Percentiles rank a stretch among this genome's conserved stretches.
Conservation (phyloP, 371 early-diverging fungal genomes). For the Zychaea mexicana region DNA sequence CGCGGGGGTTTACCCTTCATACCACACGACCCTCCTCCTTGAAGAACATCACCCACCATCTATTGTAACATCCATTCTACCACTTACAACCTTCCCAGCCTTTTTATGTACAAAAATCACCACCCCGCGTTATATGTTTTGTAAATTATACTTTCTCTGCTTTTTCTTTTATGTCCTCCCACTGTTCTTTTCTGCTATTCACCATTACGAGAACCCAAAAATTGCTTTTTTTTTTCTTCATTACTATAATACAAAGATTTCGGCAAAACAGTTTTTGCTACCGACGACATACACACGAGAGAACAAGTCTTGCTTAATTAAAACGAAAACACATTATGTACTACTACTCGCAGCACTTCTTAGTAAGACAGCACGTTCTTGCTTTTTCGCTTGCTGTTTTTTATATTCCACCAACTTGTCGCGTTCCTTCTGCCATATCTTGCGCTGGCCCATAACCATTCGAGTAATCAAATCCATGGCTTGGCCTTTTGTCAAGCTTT, state of each 20-base stretch:
- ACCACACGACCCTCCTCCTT: background rate
- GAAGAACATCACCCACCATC: no score
- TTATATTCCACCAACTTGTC: background rate
- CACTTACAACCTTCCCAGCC: no score
- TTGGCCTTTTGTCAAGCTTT: slow-evolving; percentile 53
- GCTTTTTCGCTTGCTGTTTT: background rate
- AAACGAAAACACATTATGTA: background rate
- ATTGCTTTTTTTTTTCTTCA: background rate
- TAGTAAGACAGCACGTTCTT: background rate
- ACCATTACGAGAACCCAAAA: no score
- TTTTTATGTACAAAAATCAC: background rate
- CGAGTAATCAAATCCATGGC: slow-evolving; percentile 60
- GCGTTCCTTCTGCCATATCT: slow-evolving; percentile 22
- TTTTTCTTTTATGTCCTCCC: background rate
- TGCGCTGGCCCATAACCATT: slow-evolving; percentile 45
- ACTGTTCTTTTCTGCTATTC: background rate
- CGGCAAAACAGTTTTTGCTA: no score
- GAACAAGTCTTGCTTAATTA: no score
- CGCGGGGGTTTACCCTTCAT: background rate
- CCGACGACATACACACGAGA: no score
- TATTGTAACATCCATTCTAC: no score
- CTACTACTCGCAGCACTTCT: background rate
- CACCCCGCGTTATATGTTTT: background rate
- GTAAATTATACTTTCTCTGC: background rate
- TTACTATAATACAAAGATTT: no score